These are phyloP conservation scores for Echites panduratus DNA, from an alignment of 257 asterid species.

Conservation along the genomic window DNA sequence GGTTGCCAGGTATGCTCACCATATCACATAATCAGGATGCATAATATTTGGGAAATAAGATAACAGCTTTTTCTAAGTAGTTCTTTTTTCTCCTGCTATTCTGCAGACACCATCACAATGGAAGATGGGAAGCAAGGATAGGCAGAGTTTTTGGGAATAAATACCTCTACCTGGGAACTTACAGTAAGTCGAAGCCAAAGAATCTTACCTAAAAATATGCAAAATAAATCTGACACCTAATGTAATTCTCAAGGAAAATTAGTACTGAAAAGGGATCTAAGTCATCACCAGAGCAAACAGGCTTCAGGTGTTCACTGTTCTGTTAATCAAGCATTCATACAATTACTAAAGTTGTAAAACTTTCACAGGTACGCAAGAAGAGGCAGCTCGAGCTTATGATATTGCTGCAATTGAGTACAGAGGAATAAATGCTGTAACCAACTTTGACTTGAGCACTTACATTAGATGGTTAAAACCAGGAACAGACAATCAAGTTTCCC, in stretches of 20 bases:
- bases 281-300: neutral
- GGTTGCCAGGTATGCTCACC: constrained; percentile 59
- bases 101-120: constrained; percentile 31
- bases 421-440: constrained; percentile 35
- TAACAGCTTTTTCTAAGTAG: neutral
- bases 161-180: constrained; percentile 33
- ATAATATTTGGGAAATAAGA: neutral
- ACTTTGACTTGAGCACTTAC: constrained; percentile 36
- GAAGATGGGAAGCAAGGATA: constrained; percentile 35
- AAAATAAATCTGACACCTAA: neutral
- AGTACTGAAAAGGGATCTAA: neutral
- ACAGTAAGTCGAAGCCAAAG: constrained; percentile 16
- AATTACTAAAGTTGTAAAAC: neutral
- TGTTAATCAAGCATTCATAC: neutral
- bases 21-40: neutral
- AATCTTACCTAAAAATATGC: neutral
- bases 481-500: constrained; percentile 13
- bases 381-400: constrained; percentile 45
- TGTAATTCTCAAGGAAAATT: neutral
- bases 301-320: neutral
- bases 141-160: constrained; percentile 35
- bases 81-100: neutral
- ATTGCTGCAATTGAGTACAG: constrained; percentile 40
- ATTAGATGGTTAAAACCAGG: constrained; percentile 29
- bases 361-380: constrained; percentile 35